Evolutionary conservation across 176 grass and related monocot species (phyloP), one percentile per base, ranked within the genome.

Genomic region (Carex cristatella): DNA sequence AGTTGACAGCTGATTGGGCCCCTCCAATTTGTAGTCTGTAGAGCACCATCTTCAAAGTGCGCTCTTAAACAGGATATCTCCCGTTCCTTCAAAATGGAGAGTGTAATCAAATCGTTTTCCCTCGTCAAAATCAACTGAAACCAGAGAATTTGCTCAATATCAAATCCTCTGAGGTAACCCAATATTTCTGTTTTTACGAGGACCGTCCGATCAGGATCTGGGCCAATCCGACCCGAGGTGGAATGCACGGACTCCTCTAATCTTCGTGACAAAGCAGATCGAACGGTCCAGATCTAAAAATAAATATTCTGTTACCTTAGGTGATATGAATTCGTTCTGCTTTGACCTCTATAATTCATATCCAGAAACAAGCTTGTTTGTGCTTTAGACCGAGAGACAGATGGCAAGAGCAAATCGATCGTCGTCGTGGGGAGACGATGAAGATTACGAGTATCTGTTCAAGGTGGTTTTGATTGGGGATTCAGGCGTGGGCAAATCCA

Each of bases 401-500:
- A 90, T 90, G 91, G 81, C 89, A 27, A 86, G 88, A n/a, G 85
- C 80, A n/a, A n/a, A 79, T 83, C 83, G 87, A 88, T 51, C 92
- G 65, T 86, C 87, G 83, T 86, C 87, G 83, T 90, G 87, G 90
- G 86, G 91, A 66, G 85, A 86, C 77, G 90, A 82, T 1, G 92
- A 97, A 67, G 94, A 97, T 65, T 97, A 97, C 87, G 91, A 97
- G 85, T 93, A 97, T 85, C 94, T 97, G 54, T 91, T 97, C 85
- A 97, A 97, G 91, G 75, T 97, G 51, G 94, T 97, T 73, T 79
- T 97, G 87, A 91, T 97, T 42, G 94, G 94, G 0, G 91, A 97
- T 83, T 97, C 94, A 10, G 94, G 94, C 84, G 91, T 97, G 38
- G 94, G 94, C 1, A 97, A 97, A 85, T 97, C 94, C 23, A 97